A percentile compares a stretch with the other conserved stretches of the same genome.
Conservation (phyloP, 1,284 basidiomycete genomes). For the Leccinum fuscescens region DNA sequence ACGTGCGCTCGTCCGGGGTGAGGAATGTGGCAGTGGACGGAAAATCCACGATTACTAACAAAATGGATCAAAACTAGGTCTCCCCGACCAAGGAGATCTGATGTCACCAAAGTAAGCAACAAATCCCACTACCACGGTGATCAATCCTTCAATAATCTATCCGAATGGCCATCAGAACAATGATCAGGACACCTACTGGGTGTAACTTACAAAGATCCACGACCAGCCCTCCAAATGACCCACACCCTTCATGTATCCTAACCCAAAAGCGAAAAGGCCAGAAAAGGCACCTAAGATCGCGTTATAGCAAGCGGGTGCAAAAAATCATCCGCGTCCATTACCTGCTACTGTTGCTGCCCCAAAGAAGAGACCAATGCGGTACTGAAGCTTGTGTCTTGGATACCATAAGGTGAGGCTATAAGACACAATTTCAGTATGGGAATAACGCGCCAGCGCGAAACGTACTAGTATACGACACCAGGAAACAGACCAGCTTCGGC, state of each 20-base stretch:
- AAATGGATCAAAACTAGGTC: neutral
- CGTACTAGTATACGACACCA: constrained; percentile 65
- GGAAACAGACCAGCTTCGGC: constrained; percentile 72
- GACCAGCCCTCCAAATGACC: constrained; percentile 31
- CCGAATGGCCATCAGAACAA: neutral
- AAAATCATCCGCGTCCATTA: neutral
- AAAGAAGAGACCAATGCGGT: constrained; percentile 41
- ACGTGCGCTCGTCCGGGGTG: constrained; percentile 44
- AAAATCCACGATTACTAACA: constrained; percentile 45
- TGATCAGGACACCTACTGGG: neutral
- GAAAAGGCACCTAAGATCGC: constrained; percentile 34
- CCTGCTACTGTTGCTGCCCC: constrained; percentile 32
- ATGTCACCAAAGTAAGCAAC: constrained; percentile 32
- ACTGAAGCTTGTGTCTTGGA: constrained; percentile 36
- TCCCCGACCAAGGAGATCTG: neutral
- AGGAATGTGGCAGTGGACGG: constrained; percentile 48
- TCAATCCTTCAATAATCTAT: constrained; percentile 44
- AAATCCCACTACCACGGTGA: constrained; percentile 34
- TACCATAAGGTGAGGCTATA: constrained; percentile 35
- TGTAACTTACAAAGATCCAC: constrained; percentile 39
- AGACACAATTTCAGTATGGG: constrained; percentile 1
- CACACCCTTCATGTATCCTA: constrained; percentile 28
- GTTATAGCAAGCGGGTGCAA: constrained; percentile 8
- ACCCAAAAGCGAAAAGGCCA: constrained; percentile 31
- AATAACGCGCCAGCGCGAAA: constrained; percentile 28